Base-by-base conservation (phyloP, 2,329 filamentous ascomycete genomes). In the Trichoderma atrobrunneum region DNA sequence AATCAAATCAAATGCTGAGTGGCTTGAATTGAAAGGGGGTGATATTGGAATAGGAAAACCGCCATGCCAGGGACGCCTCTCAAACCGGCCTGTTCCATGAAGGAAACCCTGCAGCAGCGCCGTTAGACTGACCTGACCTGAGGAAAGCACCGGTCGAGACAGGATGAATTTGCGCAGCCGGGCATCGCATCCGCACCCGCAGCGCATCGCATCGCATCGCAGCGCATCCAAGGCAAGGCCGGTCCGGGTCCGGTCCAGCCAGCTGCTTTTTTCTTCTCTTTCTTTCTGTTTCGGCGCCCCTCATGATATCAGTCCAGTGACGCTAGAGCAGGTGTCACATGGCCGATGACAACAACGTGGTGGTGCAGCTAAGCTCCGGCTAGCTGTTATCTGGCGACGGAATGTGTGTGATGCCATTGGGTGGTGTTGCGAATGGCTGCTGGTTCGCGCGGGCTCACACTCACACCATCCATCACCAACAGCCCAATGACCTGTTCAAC, bases 311-410 rank as follows among this genome's bases (percentile, higher is more conserved):
- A 12, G 21, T 54, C 48, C 48, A 54, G n/a, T 24, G 43, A 59
- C 74, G 69, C 73, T 73, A 74, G 64, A 59, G 64, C 68, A 57
- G 54, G 56, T 64, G 70, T 72, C 70, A 67, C 73, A 73, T 75
- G 70, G 72, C 57, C 67, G 51, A 26, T 72, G 72, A 57, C 63
- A 56, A 68, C 73, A 68, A 72, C 67, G 73, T 71, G 65, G 64
- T 73, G 71, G 68, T 73, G 72, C 69, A 71, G 71, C 71, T 72
- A 67, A 71, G 51, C 67, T 72, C 32, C 62, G 66, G 43, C 63
- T 73, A 62, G 63, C 61, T 60, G 61, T 57, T 63, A 62, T 51
- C 61, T 68, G 65, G 36, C 59, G 54, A 48, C 36, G 60, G 69
- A 69, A 69, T 61, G 65, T 48, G 56, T 66, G 57, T 59, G 63